phyloP scores from a whole-genome alignment of 352 stramenopile genomes.

The Globisporangium barbulae region DNA sequence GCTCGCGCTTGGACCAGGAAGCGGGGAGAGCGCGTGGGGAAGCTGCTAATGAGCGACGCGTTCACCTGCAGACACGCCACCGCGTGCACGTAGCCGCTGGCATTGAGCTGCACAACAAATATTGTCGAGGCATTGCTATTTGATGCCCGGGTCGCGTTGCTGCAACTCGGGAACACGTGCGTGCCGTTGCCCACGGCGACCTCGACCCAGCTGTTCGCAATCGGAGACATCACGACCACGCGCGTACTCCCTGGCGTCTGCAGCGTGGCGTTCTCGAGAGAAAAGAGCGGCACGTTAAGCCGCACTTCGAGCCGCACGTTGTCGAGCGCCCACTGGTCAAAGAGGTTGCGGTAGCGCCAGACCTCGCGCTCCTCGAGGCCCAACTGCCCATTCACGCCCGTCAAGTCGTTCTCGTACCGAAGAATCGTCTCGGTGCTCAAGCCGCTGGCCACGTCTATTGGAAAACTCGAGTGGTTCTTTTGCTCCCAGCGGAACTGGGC shows the following conservation, averaged over 20 bases:
- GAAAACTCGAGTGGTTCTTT: constrained; percentile 68
- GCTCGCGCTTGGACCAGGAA: constrained; percentile 41
- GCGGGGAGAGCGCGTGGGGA: constrained; percentile 35
- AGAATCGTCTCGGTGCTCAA: constrained; percentile 25
- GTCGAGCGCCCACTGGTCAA: constrained; percentile 74
- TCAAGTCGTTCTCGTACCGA: constrained; percentile 39
- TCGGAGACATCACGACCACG: constrained; percentile 37
- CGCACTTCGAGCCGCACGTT: constrained; percentile 54
- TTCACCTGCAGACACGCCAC: constrained; percentile 40
- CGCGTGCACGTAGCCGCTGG: constrained; percentile 54
- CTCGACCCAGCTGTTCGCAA: constrained; percentile 46
- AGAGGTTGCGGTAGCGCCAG: constrained; percentile 67
- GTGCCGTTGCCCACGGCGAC: constrained; percentile 49
- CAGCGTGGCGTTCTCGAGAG: constrained; percentile 5
- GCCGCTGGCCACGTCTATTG: constrained; percentile 32
- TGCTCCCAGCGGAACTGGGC: constrained; percentile 64
- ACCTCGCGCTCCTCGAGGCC: constrained; percentile 36
- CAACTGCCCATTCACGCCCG: constrained; percentile 31
- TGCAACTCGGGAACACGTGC: constrained; percentile 49
- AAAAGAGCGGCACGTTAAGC: constrained; percentile 39
- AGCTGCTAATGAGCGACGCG: constrained; percentile 38
- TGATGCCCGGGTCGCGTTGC: constrained; percentile 11
- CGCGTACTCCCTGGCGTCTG: constrained; percentile 4
- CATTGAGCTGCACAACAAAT: constrained; percentile 19
- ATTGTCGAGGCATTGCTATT: neutral